Base-by-base conservation (phyloP, 2,329 filamentous ascomycete genomes). In the Fusarium lyarnte region DNA sequence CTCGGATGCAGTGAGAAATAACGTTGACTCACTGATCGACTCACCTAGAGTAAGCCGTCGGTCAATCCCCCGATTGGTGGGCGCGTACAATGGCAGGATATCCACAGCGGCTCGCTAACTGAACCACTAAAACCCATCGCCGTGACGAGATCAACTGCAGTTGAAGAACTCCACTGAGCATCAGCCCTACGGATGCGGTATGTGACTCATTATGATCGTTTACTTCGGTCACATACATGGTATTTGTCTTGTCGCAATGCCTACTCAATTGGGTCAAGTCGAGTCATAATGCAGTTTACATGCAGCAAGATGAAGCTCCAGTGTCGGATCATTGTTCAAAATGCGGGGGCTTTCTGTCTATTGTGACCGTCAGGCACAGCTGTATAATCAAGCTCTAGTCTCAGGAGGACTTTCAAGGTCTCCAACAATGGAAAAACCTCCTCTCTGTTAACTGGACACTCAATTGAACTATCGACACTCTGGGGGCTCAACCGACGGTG, bases 141-240 rank as follows among this genome's bases (percentile, higher is more conserved):
- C 1, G 16, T 27, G 17, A 4, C 29, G 17, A 9, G 43, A 19
- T 23, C n/a, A 42, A 7, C 5, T 17, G 5, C 8, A 19, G 6
- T 46, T 16, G 13, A 27, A 31, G 19, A 3, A 8, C 3, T 6
- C 7, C 4, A 12, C 13, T 8, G 9, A 14, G 3, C 3, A 12
- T 38, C 33, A 52, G 33, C 19, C 19, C 13, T 52, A 17, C 1
- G n/a, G 5, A 25, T 19, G 2, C 3, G 13, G 13, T 0, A 52
- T 16, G 6, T 36, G 49, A 38, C 14, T 49, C 46, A 23, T 5
- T n/a, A 14, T n/a, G 6, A 3, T 14, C 0, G 4, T 21, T 29
- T 6, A 1, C 8, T 29, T 21, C 17, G 25, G 21, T 6, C 13
- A 10, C 5, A 14, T 46, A 4, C 25, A 5, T 21, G 12, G 4